These are phyloP conservation scores for Alternaria ethzedia DNA, from an alignment of 2,329 filamentous ascomycete genomes.

Conservation along the genomic window DNA sequence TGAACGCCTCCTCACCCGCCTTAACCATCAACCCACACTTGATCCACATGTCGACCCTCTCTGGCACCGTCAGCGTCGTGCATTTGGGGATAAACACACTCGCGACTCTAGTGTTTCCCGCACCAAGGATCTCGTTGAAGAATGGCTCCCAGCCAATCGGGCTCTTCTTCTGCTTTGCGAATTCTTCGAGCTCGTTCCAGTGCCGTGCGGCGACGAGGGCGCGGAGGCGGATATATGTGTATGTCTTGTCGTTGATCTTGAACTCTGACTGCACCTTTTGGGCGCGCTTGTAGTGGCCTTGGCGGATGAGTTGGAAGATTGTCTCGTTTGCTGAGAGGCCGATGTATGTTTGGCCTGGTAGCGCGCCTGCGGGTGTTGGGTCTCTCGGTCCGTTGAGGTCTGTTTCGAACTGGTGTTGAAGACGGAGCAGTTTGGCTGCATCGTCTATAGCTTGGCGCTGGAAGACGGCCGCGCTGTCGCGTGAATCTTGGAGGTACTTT, in stretches of 20 bases:
- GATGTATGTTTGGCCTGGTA: slow-evolving; percentile 63
- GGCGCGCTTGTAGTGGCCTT: slow-evolving; percentile 82
- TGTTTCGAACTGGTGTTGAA: slow-evolving; percentile 85
- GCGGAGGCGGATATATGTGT: slow-evolving; percentile 84
- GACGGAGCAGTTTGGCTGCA: slow-evolving; percentile 76
- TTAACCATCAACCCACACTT: slow-evolving; percentile 90
- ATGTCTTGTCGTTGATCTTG: slow-evolving; percentile 87
- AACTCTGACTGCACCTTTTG: slow-evolving; percentile 91
- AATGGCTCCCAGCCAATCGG: slow-evolving; percentile 99
- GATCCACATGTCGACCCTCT: slow-evolving; percentile 89
- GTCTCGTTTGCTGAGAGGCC: slow-evolving; percentile 91
- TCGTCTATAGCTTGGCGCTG: slow-evolving; percentile 81
- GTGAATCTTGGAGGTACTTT: slow-evolving; percentile 82
- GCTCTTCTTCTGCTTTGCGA: slow-evolving; percentile 77
- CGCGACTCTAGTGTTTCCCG: slow-evolving; percentile 88
- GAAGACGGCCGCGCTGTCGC: slow-evolving; percentile 72
- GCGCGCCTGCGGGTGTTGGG: slow-evolving; percentile 45
- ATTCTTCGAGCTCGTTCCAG: slow-evolving; percentile 91
- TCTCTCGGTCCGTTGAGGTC: slow-evolving; percentile 67
- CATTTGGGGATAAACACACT: slow-evolving; percentile 88
- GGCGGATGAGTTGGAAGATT: slow-evolving; percentile 82
- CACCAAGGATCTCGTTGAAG: slow-evolving; percentile 85
- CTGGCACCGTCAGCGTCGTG: slow-evolving; percentile 69
- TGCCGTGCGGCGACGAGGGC: slow-evolving; percentile 89
- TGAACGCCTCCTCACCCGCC: slow-evolving; percentile 90